Evolutionary conservation across 1,139 yeast species (phyloP), one percentile per base, ranked within the genome.

Genomic region (Trichomonascaceae sp.): DNA sequence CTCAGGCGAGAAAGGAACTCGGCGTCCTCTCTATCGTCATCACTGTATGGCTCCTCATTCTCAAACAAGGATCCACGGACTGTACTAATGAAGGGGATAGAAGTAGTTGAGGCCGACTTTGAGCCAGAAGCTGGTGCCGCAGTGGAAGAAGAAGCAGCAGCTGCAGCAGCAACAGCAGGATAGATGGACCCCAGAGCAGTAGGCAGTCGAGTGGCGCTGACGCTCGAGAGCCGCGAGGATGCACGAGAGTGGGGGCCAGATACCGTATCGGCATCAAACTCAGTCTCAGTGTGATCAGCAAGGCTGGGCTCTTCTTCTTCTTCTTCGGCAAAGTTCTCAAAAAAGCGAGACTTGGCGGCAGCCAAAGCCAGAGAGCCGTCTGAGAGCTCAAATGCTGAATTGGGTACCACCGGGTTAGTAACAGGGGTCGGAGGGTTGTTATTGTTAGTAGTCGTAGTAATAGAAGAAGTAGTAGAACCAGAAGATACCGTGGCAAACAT

Each of bases 291-390:
- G 23, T 20, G 6, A 11, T 20, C 23, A 20, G 23, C 23, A 8
- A 20, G 5, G 14, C 17, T n/a, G 15, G 9, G 13, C 13, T 28
- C 17, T 5, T 26, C 32, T 14, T 23, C 28, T 26, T 9, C 30
- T 13, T 31, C 31, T 6, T 15, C 29, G 14, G 27, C 38, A 14
- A 37, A 13, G 20, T 37, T 31, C 29, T 37, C 40, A 25, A 32
- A 17, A 29, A 37, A 37, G 17, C 27, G 29, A 26, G 37, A 37
- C n/a, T n/a, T n/a, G n/a, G n/a, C n/a, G n/a, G n/a, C n/a, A n/a
- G n/a, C n/a, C n/a, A n/a, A n/a, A n/a, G n/a, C n/a, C n/a, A n/a
- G n/a, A n/a, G n/a, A n/a, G n/a, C n/a, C n/a, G n/a, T n/a, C n/a
- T n/a, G n/a, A n/a, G n/a, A n/a, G n/a, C n/a, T n/a, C n/a, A n/a